Conservation (phyloP, 1,284 basidiomycete genomes). For the Marasmius sp. region DNA sequence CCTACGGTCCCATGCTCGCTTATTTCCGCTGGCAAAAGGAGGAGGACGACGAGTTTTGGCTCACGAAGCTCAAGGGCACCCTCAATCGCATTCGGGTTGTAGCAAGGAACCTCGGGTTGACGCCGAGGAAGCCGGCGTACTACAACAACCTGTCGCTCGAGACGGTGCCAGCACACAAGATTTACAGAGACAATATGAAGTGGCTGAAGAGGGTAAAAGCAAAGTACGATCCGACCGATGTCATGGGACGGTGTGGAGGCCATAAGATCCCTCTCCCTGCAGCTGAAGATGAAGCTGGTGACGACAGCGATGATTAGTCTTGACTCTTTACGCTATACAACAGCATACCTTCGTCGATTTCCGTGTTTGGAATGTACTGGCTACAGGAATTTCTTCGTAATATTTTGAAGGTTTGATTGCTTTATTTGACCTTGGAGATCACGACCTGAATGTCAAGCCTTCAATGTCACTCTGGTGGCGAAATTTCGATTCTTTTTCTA, state of each 20-base stretch:
- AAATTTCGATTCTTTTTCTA: too few species aligned
- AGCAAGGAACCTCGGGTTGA: constrained; percentile 1
- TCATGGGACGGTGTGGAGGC: constrained; percentile 3
- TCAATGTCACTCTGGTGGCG: too few species aligned
- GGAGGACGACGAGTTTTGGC: constrained; percentile 24
- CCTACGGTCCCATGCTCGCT: constrained; percentile 22
- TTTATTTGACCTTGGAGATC: too few species aligned
- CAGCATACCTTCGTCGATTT: too few species aligned
- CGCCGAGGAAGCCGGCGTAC: neutral
- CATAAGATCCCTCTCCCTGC: constrained; percentile 5
- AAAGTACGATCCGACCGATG: constrained; percentile 5
- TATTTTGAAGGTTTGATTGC: too few species aligned
- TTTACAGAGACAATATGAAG: constrained; percentile 1
- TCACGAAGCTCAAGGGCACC: constrained; percentile 17
- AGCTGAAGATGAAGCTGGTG: neutral
- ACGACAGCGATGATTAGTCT: neutral
- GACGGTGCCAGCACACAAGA: neutral
- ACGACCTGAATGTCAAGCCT: too few species aligned
- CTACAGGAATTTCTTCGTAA: too few species aligned
- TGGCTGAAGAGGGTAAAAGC: neutral
- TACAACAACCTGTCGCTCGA: constrained; percentile 5
- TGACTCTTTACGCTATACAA: too few species aligned
- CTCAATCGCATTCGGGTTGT: constrained; percentile 9
- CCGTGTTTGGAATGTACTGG: too few species aligned
- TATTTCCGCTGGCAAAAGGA: constrained; percentile 24